A percentile compares a stretch with the other conserved stretches of the same genome.
These are phyloP conservation scores for Cucumis variabilis DNA, from an alignment of 331 rosid species.

Conservation along the genomic window DNA sequence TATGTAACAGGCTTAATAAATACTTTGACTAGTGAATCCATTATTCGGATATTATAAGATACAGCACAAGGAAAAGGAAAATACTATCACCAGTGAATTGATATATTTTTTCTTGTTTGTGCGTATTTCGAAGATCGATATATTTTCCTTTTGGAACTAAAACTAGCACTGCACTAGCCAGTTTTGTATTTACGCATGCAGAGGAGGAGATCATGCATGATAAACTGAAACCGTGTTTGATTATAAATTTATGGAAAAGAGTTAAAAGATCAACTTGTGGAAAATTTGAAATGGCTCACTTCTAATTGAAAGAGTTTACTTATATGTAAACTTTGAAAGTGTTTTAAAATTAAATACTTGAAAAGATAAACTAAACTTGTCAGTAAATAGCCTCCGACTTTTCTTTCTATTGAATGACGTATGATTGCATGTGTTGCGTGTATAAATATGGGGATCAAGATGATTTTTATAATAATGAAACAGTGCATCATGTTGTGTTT, in stretches of 20 bases:
- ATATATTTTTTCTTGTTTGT: not conserved
- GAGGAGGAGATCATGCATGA: not conserved
- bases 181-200: not conserved
- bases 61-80: too few relatives aligned
- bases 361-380: too few relatives aligned
- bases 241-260: not conserved
- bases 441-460: not conserved
- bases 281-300: slow-evolving; percentile 2
- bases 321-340: too few relatives aligned
- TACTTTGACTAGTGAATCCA: too few relatives aligned
- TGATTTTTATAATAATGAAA: not conserved
- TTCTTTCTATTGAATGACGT: slow-evolving; percentile 8
- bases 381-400: too few relatives aligned
- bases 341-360: too few relatives aligned
- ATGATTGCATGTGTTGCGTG: not conserved
- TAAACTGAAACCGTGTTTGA: not conserved
- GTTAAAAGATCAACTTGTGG: not conserved
- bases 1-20: too few relatives aligned
- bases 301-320: not conserved
- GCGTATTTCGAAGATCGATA: not conserved
- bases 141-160: not conserved
- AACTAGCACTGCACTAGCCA: not conserved
- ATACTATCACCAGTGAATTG: too few relatives aligned
- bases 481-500: not conserved
- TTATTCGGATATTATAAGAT: too few relatives aligned